These are phyloP conservation scores for Actinomortierella ambigua DNA, from an alignment of 371 early-diverging fungal genomes.

Conservation along the genomic window DNA sequence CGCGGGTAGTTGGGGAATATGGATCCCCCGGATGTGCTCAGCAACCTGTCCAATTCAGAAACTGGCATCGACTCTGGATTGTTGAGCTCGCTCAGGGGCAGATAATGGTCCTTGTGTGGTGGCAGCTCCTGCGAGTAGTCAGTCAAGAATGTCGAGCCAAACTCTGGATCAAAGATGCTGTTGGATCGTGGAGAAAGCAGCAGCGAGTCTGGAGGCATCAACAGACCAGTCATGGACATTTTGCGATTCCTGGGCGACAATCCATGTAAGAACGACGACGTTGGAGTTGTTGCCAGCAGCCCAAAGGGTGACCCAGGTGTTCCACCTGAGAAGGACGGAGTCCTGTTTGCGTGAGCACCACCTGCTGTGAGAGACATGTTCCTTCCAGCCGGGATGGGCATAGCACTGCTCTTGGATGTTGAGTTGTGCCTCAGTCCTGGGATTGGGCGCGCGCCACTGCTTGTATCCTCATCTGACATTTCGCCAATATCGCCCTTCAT, in stretches of 20 bases:
- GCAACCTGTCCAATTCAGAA: conserved; percentile 41
- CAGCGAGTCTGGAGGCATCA: conserved; percentile 37
- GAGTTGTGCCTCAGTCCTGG: conserved; percentile 44
- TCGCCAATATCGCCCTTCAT: conserved; percentile 57
- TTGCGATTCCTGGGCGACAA: conserved; percentile 38
- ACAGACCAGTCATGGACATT: conserved; percentile 43
- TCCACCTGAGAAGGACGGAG: conserved; percentile 27
- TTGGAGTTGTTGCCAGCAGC: conserved; percentile 31
- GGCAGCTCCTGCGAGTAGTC: conserved; percentile 30
- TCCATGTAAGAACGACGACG: conserved; percentile 27
- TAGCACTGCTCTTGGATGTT: conserved; percentile 38
- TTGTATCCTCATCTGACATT: conserved; percentile 26
- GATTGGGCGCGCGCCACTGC: conserved; percentile 17
- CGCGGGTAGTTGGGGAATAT: conserved; percentile 42
- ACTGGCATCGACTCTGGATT: conserved; percentile 47
- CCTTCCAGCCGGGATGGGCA: conserved; percentile 37
- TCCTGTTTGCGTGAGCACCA: neutral
- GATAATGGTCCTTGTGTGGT: conserved; percentile 25
- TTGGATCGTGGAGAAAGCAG: conserved; percentile 37
- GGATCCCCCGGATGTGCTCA: conserved; percentile 34
- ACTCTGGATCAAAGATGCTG: conserved; percentile 42
- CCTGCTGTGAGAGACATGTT: neutral
- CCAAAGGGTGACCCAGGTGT: conserved; percentile 37
- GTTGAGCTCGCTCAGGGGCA: conserved; percentile 43
- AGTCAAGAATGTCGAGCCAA: conserved; percentile 18